These are phyloP conservation scores for Russula vinacea DNA, from an alignment of 768 basidiomycete genomes.

Conservation along the genomic window DNA sequence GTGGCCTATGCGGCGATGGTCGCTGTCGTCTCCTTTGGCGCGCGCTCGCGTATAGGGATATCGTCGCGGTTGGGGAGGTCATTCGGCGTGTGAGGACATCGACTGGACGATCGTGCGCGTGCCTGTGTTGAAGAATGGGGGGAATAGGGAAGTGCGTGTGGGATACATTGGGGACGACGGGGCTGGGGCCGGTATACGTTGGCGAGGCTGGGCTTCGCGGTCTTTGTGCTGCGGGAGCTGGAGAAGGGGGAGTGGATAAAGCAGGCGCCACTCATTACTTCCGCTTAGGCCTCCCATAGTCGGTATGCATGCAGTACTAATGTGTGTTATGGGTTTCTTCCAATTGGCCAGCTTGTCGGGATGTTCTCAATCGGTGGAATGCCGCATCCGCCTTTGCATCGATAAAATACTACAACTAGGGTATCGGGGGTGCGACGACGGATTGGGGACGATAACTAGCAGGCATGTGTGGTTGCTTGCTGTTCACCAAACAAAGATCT, in stretches of 20 bases:
- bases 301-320: neutral
- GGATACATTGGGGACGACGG: conserved; percentile 69
- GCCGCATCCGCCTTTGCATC: neutral
- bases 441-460: neutral
- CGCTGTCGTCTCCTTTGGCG: conserved; percentile 40
- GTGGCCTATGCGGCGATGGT: conserved; percentile 46
- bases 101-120: conserved; percentile 73
- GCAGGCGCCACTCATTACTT: conserved; percentile 42
- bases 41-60: conserved; percentile 62
- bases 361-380: neutral
- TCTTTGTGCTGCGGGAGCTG: conserved; percentile 58
- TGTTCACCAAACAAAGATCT: neutral
- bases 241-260: conserved; percentile 57
- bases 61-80: conserved; percentile 59
- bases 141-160: conserved; percentile 46
- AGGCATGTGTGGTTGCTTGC: neutral
- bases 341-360: neutral
- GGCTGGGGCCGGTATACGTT: conserved; percentile 43
- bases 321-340: neutral
- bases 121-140: conserved; percentile 54
- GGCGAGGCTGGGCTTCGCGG: conserved; percentile 56
- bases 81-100: conserved; percentile 51
- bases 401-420: neutral
- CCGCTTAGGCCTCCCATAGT: conserved; percentile 29
- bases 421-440: neutral